These are phyloP conservation scores for Clonostachys chloroleuca DNA, from an alignment of 2,329 filamentous ascomycete genomes.

Conservation along the genomic window DNA sequence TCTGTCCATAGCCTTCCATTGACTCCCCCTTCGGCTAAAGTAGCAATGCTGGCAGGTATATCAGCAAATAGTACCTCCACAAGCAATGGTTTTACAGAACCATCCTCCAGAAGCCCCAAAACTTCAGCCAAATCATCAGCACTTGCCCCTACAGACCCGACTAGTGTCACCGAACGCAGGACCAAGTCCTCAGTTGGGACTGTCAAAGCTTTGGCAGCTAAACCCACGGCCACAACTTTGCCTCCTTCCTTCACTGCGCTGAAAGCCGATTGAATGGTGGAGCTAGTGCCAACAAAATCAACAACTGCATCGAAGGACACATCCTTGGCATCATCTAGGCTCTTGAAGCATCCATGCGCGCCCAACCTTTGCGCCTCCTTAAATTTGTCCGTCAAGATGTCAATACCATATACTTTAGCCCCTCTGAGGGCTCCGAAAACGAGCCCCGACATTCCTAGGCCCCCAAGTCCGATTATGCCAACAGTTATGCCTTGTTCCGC, in stretches of 20 bases:
- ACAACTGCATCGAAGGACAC: conserved; percentile 2
- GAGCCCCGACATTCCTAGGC: conserved; percentile 32
- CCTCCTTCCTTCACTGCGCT: conserved; percentile 2
- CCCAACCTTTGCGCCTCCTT: conserved; percentile 1
- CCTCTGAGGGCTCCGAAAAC: background rate
- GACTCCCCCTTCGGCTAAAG: too few relatives aligned
- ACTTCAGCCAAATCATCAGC: conserved; percentile 2
- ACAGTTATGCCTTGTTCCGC: conserved; percentile 26
- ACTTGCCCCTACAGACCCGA: conserved; percentile 1
- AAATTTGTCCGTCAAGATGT: conserved; percentile 2
- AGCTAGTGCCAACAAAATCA: conserved; percentile 4
- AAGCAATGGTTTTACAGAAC: background rate
- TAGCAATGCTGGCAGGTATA: background rate
- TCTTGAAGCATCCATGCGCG: background rate
- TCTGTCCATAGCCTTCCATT: too few relatives aligned
- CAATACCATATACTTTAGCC: conserved; percentile 4
- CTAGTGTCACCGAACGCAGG: background rate
- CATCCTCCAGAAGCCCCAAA: background rate
- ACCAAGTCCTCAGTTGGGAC: background rate
- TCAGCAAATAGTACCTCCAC: conserved; percentile 1
- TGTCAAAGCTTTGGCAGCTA: background rate
- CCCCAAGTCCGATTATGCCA: conserved; percentile 32
- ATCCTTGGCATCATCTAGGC: background rate
- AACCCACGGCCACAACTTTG: conserved; percentile 4
- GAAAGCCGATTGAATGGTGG: conserved; percentile 2